These are phyloP conservation scores for Macrotyloma uniflorum DNA, from an alignment of 306 rosid genomes.

Conservation along the genomic window DNA sequence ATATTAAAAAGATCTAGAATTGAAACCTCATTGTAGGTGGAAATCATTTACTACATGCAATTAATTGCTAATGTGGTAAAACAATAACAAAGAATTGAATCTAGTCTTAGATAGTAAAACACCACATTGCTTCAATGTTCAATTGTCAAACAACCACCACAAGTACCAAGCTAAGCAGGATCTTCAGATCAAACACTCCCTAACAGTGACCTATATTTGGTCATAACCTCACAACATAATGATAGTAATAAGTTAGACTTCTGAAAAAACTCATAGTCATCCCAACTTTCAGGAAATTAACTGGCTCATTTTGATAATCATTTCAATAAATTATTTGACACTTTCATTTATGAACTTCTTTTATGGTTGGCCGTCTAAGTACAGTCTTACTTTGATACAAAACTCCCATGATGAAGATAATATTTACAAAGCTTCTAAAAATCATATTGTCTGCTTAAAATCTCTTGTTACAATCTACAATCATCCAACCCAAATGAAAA, in stretches of 20 bases:
- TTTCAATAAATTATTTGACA: background rate
- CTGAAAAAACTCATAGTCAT: background rate
- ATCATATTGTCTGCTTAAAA: background rate
- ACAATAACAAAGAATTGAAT: background rate
- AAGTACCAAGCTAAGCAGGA: background rate
- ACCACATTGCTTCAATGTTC: background rate
- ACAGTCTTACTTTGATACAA: background rate
- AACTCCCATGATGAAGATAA: conserved; percentile 6
- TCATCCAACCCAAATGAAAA: background rate
- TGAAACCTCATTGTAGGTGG: background rate
- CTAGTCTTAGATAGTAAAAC: background rate
- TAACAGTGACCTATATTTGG: background rate
- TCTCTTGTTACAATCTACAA: background rate
- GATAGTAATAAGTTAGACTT: background rate
- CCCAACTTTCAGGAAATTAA: background rate
- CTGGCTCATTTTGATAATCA: background rate
- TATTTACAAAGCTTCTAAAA: background rate
- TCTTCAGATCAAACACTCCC: background rate
- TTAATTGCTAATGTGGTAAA: conserved; percentile 7
- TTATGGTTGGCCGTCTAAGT: background rate
- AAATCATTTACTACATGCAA: background rate
- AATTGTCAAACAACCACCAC: background rate
- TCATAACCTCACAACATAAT: background rate
- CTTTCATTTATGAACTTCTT: background rate
- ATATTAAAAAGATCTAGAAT: background rate